A percentile compares a stretch with the other conserved stretches of the same genome.
phyloP scores from a whole-genome alignment of 352 stramenopile species.

The Globisporangium acanthophoron region DNA sequence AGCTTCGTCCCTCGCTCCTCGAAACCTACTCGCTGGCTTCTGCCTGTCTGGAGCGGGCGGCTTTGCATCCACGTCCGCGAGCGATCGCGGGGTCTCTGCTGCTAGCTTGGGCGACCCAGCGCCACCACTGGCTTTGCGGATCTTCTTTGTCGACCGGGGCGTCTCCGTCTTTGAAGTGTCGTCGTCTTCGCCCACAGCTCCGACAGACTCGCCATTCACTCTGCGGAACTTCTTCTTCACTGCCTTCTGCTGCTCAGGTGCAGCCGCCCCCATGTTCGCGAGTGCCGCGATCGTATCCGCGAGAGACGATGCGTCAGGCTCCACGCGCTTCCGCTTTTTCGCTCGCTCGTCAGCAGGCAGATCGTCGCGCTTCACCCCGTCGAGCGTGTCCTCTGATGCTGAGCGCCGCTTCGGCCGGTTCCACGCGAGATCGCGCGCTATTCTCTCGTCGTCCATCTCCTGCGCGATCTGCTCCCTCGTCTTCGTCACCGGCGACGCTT shows the following conservation, averaged over 20 bases:
- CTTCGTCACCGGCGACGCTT: neutral
- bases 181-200: neutral
- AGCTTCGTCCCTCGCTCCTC: neutral
- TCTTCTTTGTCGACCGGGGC: neutral
- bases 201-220: neutral
- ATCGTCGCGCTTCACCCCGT: neutral
- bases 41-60: neutral
- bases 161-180: neutral
- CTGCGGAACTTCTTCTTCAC: constrained; percentile 1
- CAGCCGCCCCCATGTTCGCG: neutral
- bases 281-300: neutral
- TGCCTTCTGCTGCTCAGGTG: neutral
- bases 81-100: neutral
- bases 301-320: neutral
- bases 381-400: neutral
- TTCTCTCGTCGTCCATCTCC: neutral
- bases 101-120: neutral
- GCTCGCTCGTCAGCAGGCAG: neutral
- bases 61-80: neutral
- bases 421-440: constrained; percentile 1
- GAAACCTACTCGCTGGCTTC: neutral
- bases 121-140: neutral
- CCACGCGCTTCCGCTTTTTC: constrained; percentile 6
- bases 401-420: constrained; percentile 1
- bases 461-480: constrained; percentile 2